These are phyloP conservation scores for Achaetomium macrosporum DNA, from an alignment of 2,329 filamentous ascomycete species.

Conservation along the genomic window DNA sequence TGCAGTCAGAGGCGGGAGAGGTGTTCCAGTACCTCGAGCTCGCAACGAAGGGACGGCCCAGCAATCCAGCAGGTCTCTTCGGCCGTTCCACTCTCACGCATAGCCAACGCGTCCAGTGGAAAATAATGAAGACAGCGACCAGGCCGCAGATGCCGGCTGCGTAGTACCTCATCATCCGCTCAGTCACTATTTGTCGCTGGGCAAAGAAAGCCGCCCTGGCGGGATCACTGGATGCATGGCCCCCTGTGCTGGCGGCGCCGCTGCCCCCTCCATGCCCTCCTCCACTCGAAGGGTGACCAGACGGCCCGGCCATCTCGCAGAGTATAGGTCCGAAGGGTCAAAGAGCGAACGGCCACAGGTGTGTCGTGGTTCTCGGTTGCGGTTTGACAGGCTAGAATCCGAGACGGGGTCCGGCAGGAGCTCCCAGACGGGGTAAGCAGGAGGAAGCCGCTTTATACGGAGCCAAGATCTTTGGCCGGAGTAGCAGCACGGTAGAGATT, in stretches of 20 bases:
- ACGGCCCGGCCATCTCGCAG: constrained; percentile 13
- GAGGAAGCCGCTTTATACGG: constrained; percentile 11
- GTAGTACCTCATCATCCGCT: constrained; percentile 21
- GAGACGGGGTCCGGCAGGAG: not conserved
- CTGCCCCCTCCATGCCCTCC: constrained; percentile 10
- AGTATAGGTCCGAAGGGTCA: not conserved
- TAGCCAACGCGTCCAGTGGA: constrained; percentile 27
- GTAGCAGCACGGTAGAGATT: not conserved
- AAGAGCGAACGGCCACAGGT: not conserved
- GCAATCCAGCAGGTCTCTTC: constrained; percentile 12
- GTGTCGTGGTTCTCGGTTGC: not conserved
- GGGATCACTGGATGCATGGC: constrained; percentile 1
- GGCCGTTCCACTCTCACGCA: constrained; percentile 20
- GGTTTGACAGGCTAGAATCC: not conserved
- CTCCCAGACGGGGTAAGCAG: not conserved
- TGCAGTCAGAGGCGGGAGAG: not conserved
- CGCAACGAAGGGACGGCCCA: constrained; percentile 25
- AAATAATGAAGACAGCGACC: constrained; percentile 28
- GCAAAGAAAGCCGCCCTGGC: constrained; percentile 22
- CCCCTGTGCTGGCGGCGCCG: constrained; percentile 7
- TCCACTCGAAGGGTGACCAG: constrained; percentile 6
- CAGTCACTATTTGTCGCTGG: constrained; percentile 16
- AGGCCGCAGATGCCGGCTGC: constrained; percentile 27
- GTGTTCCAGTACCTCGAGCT: constrained; percentile 20
- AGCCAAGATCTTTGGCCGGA: not conserved